Percentiles rank a stretch among this genome's conserved stretches.
These are phyloP conservation scores for Pichia exigua DNA, from an alignment of 805 yeast species.

Conservation along the genomic window DNA sequence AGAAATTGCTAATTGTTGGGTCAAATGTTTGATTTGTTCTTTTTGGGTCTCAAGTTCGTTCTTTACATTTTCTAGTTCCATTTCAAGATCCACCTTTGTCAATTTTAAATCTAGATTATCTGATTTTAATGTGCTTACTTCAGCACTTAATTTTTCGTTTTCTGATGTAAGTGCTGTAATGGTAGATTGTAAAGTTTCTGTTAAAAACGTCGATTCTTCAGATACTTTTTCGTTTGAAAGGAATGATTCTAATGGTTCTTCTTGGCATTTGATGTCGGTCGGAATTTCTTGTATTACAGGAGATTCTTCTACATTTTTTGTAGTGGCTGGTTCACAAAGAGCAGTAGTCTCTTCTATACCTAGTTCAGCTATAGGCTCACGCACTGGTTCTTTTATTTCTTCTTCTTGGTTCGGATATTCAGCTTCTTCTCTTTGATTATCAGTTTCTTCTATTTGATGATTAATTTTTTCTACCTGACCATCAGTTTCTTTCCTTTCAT, in stretches of 20 bases:
- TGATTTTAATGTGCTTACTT: conserved; percentile 10
- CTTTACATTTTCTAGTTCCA: conserved; percentile 31
- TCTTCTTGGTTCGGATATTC: neutral
- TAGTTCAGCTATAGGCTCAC: neutral
- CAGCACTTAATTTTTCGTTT: conserved; percentile 14
- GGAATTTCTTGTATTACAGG: neutral
- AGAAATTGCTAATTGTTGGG: conserved; percentile 25
- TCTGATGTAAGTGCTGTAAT: conserved; percentile 28
- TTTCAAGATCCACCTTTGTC: conserved; percentile 27
- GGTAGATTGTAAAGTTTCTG: conserved; percentile 26
- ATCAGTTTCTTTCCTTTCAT: neutral
- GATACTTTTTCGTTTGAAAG: conserved; percentile 9
- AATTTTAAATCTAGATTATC: conserved; percentile 24
- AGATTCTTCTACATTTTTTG: neutral
- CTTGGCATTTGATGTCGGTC: neutral
- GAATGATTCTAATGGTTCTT: conserved; percentile 12
- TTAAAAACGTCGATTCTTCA: conserved; percentile 19
- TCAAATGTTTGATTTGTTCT: conserved; percentile 18
- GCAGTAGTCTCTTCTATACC: neutral
- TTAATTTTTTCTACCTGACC: too few relatives aligned
- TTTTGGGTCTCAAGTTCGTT: conserved; percentile 28
- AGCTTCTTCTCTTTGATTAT: neutral
- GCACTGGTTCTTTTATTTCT: neutral
- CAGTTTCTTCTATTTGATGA: neutral
- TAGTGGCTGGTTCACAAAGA: neutral